Conservation (phyloP, 805 yeast genomes). For the Myxozyma nipponensis region DNA sequence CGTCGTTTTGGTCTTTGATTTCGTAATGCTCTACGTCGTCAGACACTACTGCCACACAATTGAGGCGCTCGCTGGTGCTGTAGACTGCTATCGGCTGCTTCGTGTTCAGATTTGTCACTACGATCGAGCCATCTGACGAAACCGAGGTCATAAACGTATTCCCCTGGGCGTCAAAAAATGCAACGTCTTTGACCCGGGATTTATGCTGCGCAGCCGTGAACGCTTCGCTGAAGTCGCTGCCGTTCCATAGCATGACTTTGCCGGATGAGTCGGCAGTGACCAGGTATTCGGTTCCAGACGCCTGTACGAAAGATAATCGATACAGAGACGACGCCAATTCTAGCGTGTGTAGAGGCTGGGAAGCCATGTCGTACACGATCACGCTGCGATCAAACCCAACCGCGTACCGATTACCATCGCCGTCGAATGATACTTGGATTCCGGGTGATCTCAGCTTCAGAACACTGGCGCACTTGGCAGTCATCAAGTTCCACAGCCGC, state of each 20-base stretch:
- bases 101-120: constrained; percentile 72
- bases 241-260: constrained; percentile 52
- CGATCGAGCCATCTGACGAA: constrained; percentile 90
- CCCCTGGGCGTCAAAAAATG: constrained; percentile 37
- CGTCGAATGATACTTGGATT: constrained; percentile 50
- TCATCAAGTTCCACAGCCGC: constrained; percentile 93
- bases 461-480: constrained; percentile 86
- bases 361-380: constrained; percentile 47
- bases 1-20: constrained; percentile 1
- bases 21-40: constrained; percentile 67
- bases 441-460: constrained; percentile 46
- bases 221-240: constrained; percentile 33
- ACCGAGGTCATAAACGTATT: constrained; percentile 66
- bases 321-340: constrained; percentile 53
- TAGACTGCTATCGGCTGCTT: constrained; percentile 86
- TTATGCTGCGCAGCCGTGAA: constrained; percentile 76
- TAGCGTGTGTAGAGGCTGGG: constrained; percentile 32
- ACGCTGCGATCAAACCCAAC: constrained; percentile 70
- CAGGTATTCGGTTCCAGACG: constrained; percentile 54
- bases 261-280: constrained; percentile 74
- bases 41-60: constrained; percentile 68
- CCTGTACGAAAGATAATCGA: constrained; percentile 61
- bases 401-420: constrained; percentile 63
- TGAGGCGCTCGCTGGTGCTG: constrained; percentile 84
- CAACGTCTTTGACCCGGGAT: constrained; percentile 76